phyloP scores from a whole-genome alignment of 2,329 filamentous ascomycete genomes.

The Colletotrichum sp. region DNA sequence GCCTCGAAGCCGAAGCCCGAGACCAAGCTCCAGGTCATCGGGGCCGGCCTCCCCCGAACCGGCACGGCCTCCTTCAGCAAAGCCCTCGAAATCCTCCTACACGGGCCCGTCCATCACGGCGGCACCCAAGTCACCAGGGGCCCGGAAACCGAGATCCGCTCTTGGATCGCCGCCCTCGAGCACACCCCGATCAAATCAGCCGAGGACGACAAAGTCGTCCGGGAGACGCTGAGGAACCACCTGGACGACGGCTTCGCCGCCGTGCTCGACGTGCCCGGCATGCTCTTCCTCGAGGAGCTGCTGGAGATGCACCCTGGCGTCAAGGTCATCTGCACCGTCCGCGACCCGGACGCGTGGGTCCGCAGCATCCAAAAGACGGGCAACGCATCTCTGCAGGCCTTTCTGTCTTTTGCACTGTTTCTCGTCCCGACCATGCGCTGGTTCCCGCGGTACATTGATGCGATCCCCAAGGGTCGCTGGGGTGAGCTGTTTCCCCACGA shows the following conservation, averaged over 20 bases:
- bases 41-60: conserved; percentile 28
- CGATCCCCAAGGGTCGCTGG: background rate
- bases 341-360: conserved; percentile 23
- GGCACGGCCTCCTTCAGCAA: conserved; percentile 28
- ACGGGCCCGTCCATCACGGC: conserved; percentile 27
- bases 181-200: background rate
- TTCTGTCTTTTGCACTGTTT: conserved; percentile 23
- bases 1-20: conserved; percentile 25
- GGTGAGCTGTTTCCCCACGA: background rate
- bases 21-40: conserved; percentile 26
- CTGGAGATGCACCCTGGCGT: conserved; percentile 24
- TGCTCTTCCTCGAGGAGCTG: conserved; percentile 2
- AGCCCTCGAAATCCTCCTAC: conserved; percentile 28
- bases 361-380: conserved; percentile 21
- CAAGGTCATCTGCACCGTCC: conserved; percentile 24
- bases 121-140: conserved; percentile 26
- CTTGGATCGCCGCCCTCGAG: conserved; percentile 16
- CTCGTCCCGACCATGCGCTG: conserved; percentile 20
- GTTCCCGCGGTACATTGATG: conserved; percentile 19
- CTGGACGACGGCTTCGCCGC: background rate
- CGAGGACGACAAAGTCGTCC: background rate
- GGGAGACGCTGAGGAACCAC: background rate
- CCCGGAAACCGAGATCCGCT: conserved; percentile 19
- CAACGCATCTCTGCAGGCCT: conserved; percentile 4
- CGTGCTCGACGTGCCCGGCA: background rate